Evolutionary conservation across 495 filamentous ascomycete species (phyloP).

Genomic region (Durotheca rogersii): DNA sequence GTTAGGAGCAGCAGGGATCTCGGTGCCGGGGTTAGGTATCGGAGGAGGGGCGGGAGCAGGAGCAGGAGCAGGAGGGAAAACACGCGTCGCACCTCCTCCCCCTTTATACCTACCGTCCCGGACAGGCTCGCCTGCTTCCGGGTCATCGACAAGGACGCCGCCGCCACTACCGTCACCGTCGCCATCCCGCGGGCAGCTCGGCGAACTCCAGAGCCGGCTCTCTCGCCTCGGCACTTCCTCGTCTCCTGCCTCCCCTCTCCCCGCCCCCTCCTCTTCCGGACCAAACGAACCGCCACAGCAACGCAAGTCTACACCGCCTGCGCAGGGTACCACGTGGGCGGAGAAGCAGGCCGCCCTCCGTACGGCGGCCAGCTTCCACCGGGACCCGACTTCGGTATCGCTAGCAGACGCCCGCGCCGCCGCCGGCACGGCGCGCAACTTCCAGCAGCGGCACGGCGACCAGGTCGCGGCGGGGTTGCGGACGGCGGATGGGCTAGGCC

Average conservation of each 20-base stretch:
- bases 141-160: slow-evolving; percentile 20
- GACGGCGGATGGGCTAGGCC: slow-evolving; percentile 57
- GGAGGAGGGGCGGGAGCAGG: too few relatives aligned
- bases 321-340: slow-evolving; percentile 57
- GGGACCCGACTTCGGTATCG: slow-evolving; percentile 60
- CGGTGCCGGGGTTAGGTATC: slow-evolving; percentile 80
- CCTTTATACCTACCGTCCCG: too few relatives aligned
- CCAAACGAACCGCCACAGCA: too few relatives aligned
- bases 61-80: too few relatives aligned
- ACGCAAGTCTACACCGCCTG: slow-evolving; percentile 33
- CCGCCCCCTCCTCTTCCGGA: slow-evolving; percentile 10
- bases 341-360: slow-evolving; percentile 63
- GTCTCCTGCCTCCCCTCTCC: slow-evolving; percentile 51
- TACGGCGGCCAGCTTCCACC: slow-evolving; percentile 56
- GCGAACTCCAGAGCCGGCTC: slow-evolving; percentile 70
- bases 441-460: slow-evolving; percentile 70
- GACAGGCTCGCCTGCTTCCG: too few relatives aligned
- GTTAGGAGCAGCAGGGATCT: slow-evolving; percentile 74
- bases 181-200: slow-evolving; percentile 44
- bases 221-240: slow-evolving; percentile 50
- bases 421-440: slow-evolving; percentile 65
- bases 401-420: slow-evolving; percentile 55
- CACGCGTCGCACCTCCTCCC: too few relatives aligned
- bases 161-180: slow-evolving; percentile 16
- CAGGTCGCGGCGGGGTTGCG: slow-evolving; percentile 67